phyloP scores from a whole-genome alignment of 768 basidiomycete genomes.

The Lyophyllum decastes region DNA sequence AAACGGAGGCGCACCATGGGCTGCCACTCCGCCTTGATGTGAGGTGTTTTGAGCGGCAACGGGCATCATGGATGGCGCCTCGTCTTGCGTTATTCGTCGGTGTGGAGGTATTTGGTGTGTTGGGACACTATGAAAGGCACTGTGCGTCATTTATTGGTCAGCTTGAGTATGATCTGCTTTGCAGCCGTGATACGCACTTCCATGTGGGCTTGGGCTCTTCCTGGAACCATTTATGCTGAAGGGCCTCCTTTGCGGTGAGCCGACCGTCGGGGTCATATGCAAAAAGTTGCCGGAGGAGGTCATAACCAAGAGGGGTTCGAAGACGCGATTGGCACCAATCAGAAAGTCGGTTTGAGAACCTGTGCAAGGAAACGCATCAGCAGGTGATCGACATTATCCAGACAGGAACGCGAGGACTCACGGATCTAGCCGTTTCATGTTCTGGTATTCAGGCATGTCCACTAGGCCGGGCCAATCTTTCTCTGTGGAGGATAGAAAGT shows the following conservation, averaged over 20 bases:
- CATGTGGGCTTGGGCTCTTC: conserved; percentile 85
- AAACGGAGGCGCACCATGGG: conserved; percentile 33
- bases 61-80: conserved; percentile 86
- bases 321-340: conserved; percentile 79
- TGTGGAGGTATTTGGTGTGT: conserved; percentile 78
- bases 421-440: conserved; percentile 78
- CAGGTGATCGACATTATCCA: neutral
- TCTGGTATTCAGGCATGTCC: conserved; percentile 87
- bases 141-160: conserved; percentile 26
- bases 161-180: neutral
- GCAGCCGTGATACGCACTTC: conserved; percentile 59
- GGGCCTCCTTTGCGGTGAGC: conserved; percentile 78
- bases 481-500: conserved; percentile 44
- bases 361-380: conserved; percentile 2
- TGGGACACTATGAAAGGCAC: conserved; percentile 72
- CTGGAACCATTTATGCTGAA: conserved; percentile 89
- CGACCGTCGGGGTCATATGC: conserved; percentile 88
- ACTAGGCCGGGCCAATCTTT: conserved; percentile 85
- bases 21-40: conserved; percentile 38
- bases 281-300: conserved; percentile 85
- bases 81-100: conserved; percentile 89
- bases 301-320: conserved; percentile 64
- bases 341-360: conserved; percentile 56
- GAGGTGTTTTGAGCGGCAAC: conserved; percentile 47
- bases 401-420: conserved; percentile 32